A percentile compares a stretch with the other conserved stretches of the same genome.
Evolutionary conservation across 805 yeast species (phyloP).

Genomic region (Starmerella riodocensis): DNA sequence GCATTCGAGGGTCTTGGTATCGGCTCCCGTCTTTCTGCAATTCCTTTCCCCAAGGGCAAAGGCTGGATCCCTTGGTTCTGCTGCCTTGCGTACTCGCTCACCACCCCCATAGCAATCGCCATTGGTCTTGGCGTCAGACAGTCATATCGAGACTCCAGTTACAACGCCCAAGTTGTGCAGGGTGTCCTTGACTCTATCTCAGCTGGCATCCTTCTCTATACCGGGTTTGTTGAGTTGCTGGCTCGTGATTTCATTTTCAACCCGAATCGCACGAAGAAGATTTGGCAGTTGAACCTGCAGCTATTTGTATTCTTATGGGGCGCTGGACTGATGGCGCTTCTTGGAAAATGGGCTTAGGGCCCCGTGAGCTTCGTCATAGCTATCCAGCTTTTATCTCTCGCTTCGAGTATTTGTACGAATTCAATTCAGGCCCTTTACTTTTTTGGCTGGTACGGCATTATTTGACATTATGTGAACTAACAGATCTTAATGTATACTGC

Average conservation of each 20-base stretch:
- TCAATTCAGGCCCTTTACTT: too few relatives aligned
- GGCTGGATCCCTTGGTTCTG: conserved; percentile 41
- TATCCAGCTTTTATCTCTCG: too few relatives aligned
- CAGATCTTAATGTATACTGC: too few relatives aligned
- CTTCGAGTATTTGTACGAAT: too few relatives aligned
- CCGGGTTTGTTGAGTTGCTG: conserved; percentile 61
- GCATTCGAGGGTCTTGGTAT: conserved; percentile 69
- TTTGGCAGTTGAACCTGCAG: conserved; percentile 32
- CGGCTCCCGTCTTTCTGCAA: conserved; percentile 54
- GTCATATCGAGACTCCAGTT: conserved; percentile 42
- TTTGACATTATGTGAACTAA: too few relatives aligned
- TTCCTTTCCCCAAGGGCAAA: conserved; percentile 39
- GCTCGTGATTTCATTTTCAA: conserved; percentile 57
- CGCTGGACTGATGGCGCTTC: conserved; percentile 56
- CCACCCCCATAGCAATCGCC: conserved; percentile 62
- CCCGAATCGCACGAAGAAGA: conserved; percentile 31
- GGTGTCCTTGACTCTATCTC: conserved; percentile 61
- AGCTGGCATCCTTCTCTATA: conserved; percentile 57
- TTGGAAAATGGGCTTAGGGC: conserved; percentile 65
- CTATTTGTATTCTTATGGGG: conserved; percentile 39
- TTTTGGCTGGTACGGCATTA: too few relatives aligned
- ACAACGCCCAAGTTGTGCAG: conserved; percentile 40
- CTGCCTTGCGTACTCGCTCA: conserved; percentile 39
- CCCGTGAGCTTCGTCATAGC: too few relatives aligned
- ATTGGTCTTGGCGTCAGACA: conserved; percentile 59